Base-by-base conservation (phyloP, 345 rosid genomes). In the Murraya paniculata region DNA sequence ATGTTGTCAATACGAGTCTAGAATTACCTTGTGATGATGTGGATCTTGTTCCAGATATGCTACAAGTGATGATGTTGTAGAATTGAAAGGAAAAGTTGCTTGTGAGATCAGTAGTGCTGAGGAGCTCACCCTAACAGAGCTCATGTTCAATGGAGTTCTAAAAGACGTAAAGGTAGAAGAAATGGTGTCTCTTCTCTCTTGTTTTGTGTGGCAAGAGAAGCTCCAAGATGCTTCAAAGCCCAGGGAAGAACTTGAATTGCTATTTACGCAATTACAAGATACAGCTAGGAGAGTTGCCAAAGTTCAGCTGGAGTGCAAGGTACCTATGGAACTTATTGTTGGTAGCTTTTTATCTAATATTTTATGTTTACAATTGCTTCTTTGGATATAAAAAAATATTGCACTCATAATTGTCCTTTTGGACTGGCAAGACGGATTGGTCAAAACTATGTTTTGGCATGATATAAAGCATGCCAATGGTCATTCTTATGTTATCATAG, bases 71-170 rank as follows among this genome's bases (percentile, higher is more conserved):
- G 90, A 83, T 79, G 94, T 92, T 9, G 95, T 94, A 59, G 92
- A 91, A 86, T 83, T 92, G 86, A 94, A 93, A 74, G 98, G 98
- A 69, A 94, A 90, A 83, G 98, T 94, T 80, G 95, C 98, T 28
- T 90, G 93, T 89, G 97, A 94, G 85, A 91, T 94, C 75, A 94
- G 93, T 71, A 96, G 97, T 79, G 98, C 99, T 7, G 99, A 96
- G 77, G 99, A 96, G 82, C 86, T 96, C 87, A 91, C 92, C 71
- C 77, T 96, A 74, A 94, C 99, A 0, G 99, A 96, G 82, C 95
- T 94, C 72, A 90, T 94, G 91, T 92, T 96, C 91, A 91, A 88
- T 77, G 99, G 99, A 64, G 91, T 86, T 73, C 81, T 94, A 41
- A 94, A 94, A 83, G 98, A 92, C 68, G 75, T 90, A 66, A 90